Conservation (phyloP, 148 eudicot genomes). For the Oxyria digyna region DNA sequence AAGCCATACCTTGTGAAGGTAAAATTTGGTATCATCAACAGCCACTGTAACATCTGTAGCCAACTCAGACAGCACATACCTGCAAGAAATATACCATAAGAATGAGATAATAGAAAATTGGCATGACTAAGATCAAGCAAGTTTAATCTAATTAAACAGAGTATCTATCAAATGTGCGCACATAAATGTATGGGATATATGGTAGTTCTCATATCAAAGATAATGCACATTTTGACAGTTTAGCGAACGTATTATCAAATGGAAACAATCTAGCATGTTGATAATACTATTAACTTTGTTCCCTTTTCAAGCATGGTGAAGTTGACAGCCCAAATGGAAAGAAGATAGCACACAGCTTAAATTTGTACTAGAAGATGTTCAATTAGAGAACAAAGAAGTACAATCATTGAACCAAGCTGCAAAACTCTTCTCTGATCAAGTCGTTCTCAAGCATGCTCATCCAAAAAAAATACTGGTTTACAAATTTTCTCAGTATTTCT, state of each 20-base stretch:
- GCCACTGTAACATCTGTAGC: conserved; percentile 45
- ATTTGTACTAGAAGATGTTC: not conserved
- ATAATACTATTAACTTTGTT: not conserved
- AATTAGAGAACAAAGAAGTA: not conserved
- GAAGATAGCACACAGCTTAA: not conserved
- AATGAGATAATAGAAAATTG: not conserved
- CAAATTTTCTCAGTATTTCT: not conserved
- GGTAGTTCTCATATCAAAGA: not conserved
- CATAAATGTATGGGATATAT: not conserved
- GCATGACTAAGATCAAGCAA: not conserved
- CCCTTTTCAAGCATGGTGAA: not conserved
- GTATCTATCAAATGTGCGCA: not conserved
- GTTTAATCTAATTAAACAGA: not conserved
- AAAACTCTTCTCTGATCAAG: not conserved
- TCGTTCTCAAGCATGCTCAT: not conserved
- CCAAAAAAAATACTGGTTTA: not conserved
- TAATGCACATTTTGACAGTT: not conserved
- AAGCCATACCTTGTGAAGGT: conserved; percentile 57
- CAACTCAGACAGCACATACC: conserved; percentile 59
- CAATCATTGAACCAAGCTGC: not conserved
- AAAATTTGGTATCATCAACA: conserved; percentile 47
- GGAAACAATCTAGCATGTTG: not conserved
- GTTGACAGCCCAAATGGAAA: not conserved
- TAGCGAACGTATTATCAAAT: not conserved
- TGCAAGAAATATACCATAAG: conserved; percentile 19